phyloP scores from a whole-genome alignment of 2,329 filamentous ascomycete species.

The Aspergillaceae sp. region DNA sequence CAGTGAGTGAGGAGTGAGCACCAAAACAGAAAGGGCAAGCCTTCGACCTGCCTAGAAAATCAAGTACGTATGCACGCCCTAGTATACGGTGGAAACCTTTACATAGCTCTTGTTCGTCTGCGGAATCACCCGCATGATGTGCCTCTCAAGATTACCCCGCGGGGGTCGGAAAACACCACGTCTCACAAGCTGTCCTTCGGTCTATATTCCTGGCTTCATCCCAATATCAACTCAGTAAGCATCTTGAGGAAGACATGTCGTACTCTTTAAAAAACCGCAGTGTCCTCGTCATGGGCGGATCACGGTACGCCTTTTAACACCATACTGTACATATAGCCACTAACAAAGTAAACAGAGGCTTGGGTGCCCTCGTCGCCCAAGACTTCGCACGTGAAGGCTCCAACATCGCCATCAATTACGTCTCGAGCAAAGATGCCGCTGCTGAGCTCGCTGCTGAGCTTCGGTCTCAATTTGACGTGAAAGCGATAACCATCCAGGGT shows the following conservation, averaged over 20 bases:
- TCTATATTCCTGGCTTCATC: too few species aligned
- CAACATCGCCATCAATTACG: conserved; percentile 67
- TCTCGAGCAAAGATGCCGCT: conserved; percentile 53
- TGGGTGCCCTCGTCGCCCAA: conserved; percentile 60
- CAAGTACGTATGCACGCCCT: too few species aligned
- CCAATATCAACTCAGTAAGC: too few species aligned
- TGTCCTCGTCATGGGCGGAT: conserved; percentile 57
- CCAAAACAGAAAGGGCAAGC: too few species aligned
- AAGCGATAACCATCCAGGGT: conserved; percentile 52
- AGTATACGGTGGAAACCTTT: too few species aligned
- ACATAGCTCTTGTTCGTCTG: too few species aligned
- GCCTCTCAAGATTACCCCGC: neutral
- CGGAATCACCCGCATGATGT: too few species aligned
- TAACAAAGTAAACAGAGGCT: conserved; percentile 45
- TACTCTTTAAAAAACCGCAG: conserved; percentile 55
- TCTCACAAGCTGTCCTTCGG: neutral
- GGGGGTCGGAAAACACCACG: neutral
- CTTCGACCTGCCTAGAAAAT: too few species aligned
- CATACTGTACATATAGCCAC: neutral
- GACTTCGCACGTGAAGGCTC: conserved; percentile 61
- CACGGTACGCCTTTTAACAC: conserved; percentile 41
- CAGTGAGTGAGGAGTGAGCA: too few species aligned
- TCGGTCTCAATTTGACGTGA: conserved; percentile 41
- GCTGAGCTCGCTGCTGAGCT: conserved; percentile 51
- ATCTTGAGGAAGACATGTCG: conserved; percentile 40